Conservation (phyloP, 805 yeast species). For the Starmerella etchellsii region DNA sequence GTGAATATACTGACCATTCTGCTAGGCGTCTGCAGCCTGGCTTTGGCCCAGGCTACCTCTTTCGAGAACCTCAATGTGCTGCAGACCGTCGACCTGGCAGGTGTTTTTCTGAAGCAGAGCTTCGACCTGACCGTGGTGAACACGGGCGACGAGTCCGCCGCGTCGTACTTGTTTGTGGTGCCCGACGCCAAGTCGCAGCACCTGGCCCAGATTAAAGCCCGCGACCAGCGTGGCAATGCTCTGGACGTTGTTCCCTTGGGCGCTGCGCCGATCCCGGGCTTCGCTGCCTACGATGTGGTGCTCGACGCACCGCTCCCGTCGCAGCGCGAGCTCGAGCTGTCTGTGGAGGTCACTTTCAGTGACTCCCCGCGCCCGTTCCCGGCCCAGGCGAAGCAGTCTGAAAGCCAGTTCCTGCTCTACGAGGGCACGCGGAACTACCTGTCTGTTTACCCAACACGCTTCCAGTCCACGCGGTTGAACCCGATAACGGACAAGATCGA, state of each 20-base stretch:
- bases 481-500: constrained; percentile 30
- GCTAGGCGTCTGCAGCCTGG: not conserved
- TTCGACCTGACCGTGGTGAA: constrained; percentile 46
- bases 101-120: constrained; percentile 53
- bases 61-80: constrained; percentile 39
- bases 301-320: constrained; percentile 61
- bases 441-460: constrained; percentile 47
- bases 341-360: constrained; percentile 20
- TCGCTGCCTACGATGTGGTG: constrained; percentile 31
- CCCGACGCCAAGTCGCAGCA: constrained; percentile 36
- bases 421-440: constrained; percentile 43
- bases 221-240: constrained; percentile 22
- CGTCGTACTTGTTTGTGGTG: constrained; percentile 45
- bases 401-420: constrained; percentile 46
- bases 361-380: constrained; percentile 53
- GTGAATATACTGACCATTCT: not conserved
- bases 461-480: constrained; percentile 34
- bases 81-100: constrained; percentile 50
- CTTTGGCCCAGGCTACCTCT: not conserved
- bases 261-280: constrained; percentile 24
- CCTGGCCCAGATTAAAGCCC: constrained; percentile 37
- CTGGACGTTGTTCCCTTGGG: constrained; percentile 7
- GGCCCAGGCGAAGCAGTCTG: constrained; percentile 42
- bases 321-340: constrained; percentile 38
- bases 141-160: constrained; percentile 40